Evolutionary conservation across 2,329 filamentous ascomycete genomes (phyloP), one percentile per base, ranked within the genome.

Genomic region (Domatiomyces globalis): DNA sequence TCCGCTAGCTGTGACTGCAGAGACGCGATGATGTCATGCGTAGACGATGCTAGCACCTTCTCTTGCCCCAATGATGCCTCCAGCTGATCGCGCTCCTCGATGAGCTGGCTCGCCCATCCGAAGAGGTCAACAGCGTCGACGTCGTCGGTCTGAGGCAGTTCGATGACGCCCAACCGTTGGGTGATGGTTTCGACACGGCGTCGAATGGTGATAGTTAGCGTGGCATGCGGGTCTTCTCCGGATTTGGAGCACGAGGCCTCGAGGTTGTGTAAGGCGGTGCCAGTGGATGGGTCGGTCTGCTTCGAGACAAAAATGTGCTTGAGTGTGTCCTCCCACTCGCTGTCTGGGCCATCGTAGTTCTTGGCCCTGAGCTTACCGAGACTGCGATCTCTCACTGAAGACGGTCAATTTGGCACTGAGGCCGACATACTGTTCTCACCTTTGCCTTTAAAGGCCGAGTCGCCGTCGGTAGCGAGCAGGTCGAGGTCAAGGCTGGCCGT

Each of bases 381-480:
- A 22, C 59, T 63, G 33, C 63, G 57, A 48, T 67, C 60, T 50
- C 63, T 64, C 19, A 73, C 71, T 73, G 47, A 17, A 17, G 19
- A 39, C 39, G 20, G 36, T 54, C 19, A 53, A 46, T 43, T 29
- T 22, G 42, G 45, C 50, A 43, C 19, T 17, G 12, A 7, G 33
- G 33, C 33, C 12, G 33, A 43, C 47, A 18, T 22, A 49, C 7
- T 42, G 18, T 17, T 54, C 63, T 48, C 62, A 77, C 75, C 63
- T 51, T 67, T 68, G 6, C 67, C 65, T 19, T 70, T 66, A 63
- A 76, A 82, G 10, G 77, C 72, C 50, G 66, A 67, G 55, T 78
- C 73, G 46, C 75, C 75, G 62, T 83, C 78, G 22, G 78, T 81
- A 20, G 74, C 79, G 9, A 74, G 66, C 25, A 83, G 67, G 50